Base-by-base conservation (phyloP, 2,329 filamentous ascomycete species). In the Aureobasidium subglaciale region DNA sequence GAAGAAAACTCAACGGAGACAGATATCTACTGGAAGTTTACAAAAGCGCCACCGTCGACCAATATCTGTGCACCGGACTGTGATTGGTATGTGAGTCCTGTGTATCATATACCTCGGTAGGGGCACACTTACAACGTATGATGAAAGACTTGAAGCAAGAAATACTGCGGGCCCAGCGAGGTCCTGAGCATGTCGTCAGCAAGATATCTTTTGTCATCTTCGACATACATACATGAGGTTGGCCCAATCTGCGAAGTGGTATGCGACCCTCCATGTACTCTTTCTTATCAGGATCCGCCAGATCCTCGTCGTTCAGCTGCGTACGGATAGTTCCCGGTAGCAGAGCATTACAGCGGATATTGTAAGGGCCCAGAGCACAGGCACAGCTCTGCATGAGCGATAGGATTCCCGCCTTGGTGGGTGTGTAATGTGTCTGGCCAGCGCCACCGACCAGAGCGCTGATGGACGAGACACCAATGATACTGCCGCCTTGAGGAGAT, bases 31-130 rank as follows among this genome's bases (percentile, higher is more conserved):
- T 93, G 89, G 63, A 95, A 74, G 71, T 95, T 95, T 15, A 95
- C 90, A 76, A 93, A 96, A 59, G 92, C 69, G 0, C 91, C 90
- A 10, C 90, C 91, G 71, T 96, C 90, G 13, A 96, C 90, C 60
- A 96, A 70, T 62, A 96, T 66, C 71, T 93, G 88, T 15, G 89
- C 85, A 0, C 90, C 90, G 58, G 84, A 92, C 72, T 78, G 55
- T 25, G 16, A 45, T 20, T 55, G 46, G 42, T 50, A 48, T 43
- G 55, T 13, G 30, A 56, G 18, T 53, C 15, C 13, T 18, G n/a
- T 20, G 11, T n/a, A 32, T 2, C 3, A 11, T 3, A 13, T 25
- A 8, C 22, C 10, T 9, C 18, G 32, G 15, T 9, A 37, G 11
- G 5, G 11, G 5, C 16, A 53, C 16, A 42, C 49, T 42, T 27